phyloP scores from a whole-genome alignment of 2,329 filamentous ascomycete genomes.

The Stylonectria norvegica region DNA sequence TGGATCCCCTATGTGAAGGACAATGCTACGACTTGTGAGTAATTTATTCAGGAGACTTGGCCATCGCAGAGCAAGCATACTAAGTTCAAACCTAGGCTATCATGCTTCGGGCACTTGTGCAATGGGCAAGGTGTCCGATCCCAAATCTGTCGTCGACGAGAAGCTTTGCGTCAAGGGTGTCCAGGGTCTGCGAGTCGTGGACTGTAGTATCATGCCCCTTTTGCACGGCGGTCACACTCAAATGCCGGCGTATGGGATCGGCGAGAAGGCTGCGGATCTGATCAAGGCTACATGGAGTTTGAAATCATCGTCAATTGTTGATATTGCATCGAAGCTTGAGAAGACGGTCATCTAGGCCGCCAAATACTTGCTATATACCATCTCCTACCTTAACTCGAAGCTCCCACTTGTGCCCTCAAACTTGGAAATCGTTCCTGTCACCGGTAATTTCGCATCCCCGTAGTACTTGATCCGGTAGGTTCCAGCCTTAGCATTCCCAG shows the following conservation, averaged over 20 bases:
- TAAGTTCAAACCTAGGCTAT: slow-evolving; percentile 7
- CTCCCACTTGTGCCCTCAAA: neutral
- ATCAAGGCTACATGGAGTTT: slow-evolving; percentile 39
- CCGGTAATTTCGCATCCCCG: slow-evolving; percentile 71
- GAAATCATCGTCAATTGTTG: no score
- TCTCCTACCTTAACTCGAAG: neutral
- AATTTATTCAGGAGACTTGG: no score
- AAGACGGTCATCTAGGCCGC: no score
- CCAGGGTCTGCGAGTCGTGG: slow-evolving; percentile 50
- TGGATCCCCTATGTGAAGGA: slow-evolving; percentile 57
- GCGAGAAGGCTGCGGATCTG: slow-evolving; percentile 48
- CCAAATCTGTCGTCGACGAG: slow-evolving; percentile 51
- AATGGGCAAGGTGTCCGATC: slow-evolving; percentile 41
- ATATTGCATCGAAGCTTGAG: no score
- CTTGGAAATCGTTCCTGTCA: slow-evolving; percentile 19
- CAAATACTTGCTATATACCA: no score
- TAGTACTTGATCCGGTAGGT: slow-evolving; percentile 79
- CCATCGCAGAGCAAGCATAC: neutral
- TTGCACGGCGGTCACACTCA: slow-evolving; percentile 49
- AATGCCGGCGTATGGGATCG: slow-evolving; percentile 57
- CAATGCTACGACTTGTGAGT: slow-evolving; percentile 58
- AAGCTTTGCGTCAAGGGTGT: slow-evolving; percentile 52
- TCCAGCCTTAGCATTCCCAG: slow-evolving; percentile 51
- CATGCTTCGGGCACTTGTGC: slow-evolving; percentile 30
- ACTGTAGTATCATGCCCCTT: slow-evolving; percentile 50